These are phyloP conservation scores for Neurospora sublineolata DNA, from an alignment of 495 filamentous ascomycete genomes.

Conservation along the genomic window DNA sequence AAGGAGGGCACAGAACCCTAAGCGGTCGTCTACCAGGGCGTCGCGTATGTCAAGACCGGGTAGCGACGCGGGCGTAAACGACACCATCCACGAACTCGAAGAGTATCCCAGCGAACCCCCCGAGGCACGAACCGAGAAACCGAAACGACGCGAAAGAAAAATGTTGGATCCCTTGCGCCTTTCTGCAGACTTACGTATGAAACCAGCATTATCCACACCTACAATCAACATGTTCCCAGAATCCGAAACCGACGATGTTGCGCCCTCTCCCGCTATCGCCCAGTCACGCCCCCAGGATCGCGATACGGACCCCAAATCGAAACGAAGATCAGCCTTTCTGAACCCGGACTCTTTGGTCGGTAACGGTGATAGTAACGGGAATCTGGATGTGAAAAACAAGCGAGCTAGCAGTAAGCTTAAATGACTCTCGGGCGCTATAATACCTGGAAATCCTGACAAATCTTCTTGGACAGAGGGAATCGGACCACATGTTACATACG, in stretches of 20 bases:
- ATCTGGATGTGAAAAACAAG: conserved; percentile 24
- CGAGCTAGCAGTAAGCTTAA: conserved; percentile 37
- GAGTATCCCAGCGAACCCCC: conserved; percentile 11
- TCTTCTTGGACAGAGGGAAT: conserved; percentile 15
- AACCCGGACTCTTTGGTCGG: conserved; percentile 31
- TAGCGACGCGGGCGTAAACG: conserved; percentile 19
- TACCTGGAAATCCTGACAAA: conserved; percentile 25
- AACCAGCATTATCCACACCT: conserved; percentile 12
- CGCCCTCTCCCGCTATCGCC: conserved; percentile 56
- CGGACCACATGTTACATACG: conserved; percentile 32
- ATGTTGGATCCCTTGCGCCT: conserved; percentile 17
- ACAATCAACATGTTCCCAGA: conserved; percentile 17
- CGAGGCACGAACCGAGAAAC: conserved; percentile 5
- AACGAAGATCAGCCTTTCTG: conserved; percentile 28
- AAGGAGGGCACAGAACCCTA: conserved; percentile 39
- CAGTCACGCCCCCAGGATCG: conserved; percentile 41
- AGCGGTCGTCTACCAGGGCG: conserved; percentile 29
- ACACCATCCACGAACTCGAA: conserved; percentile 28
- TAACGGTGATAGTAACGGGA: conserved; percentile 31
- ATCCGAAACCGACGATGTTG: conserved; percentile 44
- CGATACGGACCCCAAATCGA: conserved; percentile 23
- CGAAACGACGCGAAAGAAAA: conserved; percentile 8
- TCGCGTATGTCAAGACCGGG: conserved; percentile 30
- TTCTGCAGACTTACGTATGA: conserved; percentile 12
- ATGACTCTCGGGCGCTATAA: conserved; percentile 34